A percentile compares a stretch with the other conserved stretches of the same genome.
Conservation (phyloP, 192 early-diverging fungal genomes). For the Entomortierella parvispora region DNA sequence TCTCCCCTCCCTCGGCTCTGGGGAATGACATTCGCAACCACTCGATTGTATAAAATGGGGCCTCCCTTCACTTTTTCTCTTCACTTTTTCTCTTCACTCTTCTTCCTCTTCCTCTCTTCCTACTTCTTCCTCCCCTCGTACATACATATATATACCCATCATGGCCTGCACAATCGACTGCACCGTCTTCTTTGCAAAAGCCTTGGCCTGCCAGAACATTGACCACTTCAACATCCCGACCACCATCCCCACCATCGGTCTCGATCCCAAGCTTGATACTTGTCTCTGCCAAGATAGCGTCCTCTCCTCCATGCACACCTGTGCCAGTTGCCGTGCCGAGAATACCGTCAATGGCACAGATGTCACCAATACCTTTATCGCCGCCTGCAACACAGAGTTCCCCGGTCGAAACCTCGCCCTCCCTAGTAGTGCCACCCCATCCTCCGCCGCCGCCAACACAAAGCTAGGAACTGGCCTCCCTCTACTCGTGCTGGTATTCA, state of each 20-base stretch:
- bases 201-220: constrained; percentile 25
- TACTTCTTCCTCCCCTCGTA: no score
- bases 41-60: no score
- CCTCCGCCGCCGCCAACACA: no score
- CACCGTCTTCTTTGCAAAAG: constrained; percentile 1
- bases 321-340: constrained; percentile 23
- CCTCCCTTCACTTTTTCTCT: no score
- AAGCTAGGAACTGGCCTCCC: no score
- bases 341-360: constrained; percentile 29
- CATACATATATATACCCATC: no score
- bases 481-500: no score
- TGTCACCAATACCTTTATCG: constrained; percentile 28
- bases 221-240: constrained; percentile 41
- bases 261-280: constrained; percentile 38
- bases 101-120: no score
- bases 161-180: neutral
- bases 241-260: constrained; percentile 27
- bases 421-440: neutral
- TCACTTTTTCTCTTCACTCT: no score
- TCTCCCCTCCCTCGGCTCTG: no score
- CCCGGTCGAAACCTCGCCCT: constrained; percentile 24
- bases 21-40: no score
- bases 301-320: constrained; percentile 28
- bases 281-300: constrained; percentile 44
- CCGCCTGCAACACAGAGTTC: constrained; percentile 25